Evolutionary conservation across 73 alveolate species (phyloP).

Genomic region (Uronychia setigera): DNA sequence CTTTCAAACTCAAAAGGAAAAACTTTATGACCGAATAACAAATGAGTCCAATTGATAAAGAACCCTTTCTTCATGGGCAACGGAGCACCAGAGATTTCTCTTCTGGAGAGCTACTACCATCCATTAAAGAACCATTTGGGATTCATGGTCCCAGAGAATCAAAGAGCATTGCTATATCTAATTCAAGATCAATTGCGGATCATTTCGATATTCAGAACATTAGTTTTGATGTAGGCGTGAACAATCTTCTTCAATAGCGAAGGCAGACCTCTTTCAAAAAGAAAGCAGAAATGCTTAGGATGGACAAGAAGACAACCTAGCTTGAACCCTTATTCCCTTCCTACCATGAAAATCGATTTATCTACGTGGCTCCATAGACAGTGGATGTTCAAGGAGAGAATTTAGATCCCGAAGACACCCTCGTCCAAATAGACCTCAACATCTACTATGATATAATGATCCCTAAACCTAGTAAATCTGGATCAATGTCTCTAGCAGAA

Average conservation of each 20-base stretch:
- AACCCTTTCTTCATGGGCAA: not conserved
- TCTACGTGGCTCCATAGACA: not conserved
- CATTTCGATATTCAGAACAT: no score
- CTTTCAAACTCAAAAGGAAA: not conserved
- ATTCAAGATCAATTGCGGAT: not conserved
- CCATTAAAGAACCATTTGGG: not conserved
- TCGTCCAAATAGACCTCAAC: not conserved
- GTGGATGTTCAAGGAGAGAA: not conserved
- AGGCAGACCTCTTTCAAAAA: not conserved
- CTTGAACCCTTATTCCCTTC: no score
- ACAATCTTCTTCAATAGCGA: not conserved
- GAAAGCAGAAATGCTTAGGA: not conserved
- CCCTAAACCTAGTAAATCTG: not conserved
- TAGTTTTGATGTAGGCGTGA: not conserved
- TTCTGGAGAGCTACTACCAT: not conserved
- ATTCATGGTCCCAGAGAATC: not conserved
- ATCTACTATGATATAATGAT: not conserved
- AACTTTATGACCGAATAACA: no score
- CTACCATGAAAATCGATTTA: no score
- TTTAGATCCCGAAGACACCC: not conserved
- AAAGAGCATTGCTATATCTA: not conserved
- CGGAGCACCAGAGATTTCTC: not conserved
- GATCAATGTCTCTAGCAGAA: not conserved
- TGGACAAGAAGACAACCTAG: no score
- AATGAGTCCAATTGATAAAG: not conserved